Percentiles rank a stretch among this genome's conserved stretches.
Evolutionary conservation across 306 rosid genomes (phyloP).

Genomic region (Astragalus glycyphyllos): DNA sequence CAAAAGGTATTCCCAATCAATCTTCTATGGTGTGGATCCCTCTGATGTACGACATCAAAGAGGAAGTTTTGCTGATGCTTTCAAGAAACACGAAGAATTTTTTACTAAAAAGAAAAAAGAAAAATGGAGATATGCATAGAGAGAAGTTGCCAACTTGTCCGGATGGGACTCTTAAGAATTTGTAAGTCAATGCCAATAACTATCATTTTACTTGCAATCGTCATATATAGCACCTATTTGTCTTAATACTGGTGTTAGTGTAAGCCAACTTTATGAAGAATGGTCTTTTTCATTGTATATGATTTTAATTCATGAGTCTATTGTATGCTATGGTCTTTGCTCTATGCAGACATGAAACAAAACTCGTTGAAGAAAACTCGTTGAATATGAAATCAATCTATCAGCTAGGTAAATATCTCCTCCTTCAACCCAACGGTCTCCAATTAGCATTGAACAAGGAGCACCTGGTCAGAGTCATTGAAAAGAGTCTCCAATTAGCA

Average conservation of each 20-base stretch:
- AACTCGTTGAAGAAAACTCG: constrained; percentile 33
- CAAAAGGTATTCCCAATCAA: constrained; percentile 29
- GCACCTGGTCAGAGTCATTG: too few relatives aligned
- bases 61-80: constrained; percentile 38
- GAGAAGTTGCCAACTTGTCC: constrained; percentile 23
- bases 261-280: too few relatives aligned
- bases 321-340: not conserved
- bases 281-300: too few relatives aligned
- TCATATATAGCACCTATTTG: not conserved
- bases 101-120: not conserved
- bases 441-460: too few relatives aligned
- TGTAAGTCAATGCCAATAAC: constrained; percentile 7
- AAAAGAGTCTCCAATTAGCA: too few relatives aligned
- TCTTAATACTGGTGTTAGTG: not conserved
- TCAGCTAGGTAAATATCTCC: too few relatives aligned
- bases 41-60: constrained; percentile 35
- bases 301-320: not conserved
- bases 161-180: constrained; percentile 37
- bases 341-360: constrained; percentile 25
- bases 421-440: too few relatives aligned
- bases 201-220: too few relatives aligned
- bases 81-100: constrained; percentile 11
- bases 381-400: too few relatives aligned
- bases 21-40: constrained; percentile 38
- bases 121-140: constrained; percentile 37